Evolutionary conservation across 148 eudicot genomes (phyloP), one percentile per base, ranked within the genome.

Genomic region (Diospyros kaki): DNA sequence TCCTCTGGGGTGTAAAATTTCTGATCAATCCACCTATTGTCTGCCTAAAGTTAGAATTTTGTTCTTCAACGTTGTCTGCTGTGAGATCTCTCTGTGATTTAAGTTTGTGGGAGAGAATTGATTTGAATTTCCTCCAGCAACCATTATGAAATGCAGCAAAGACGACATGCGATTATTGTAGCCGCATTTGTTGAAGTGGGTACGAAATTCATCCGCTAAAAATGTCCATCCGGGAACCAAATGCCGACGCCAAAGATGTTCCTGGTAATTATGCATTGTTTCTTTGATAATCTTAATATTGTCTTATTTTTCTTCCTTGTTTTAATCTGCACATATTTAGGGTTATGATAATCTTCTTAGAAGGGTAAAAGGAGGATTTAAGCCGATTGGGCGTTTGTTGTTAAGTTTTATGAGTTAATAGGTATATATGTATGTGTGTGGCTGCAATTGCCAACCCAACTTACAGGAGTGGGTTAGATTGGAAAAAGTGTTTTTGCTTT

Each of bases 171-270:
- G 28, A 28, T 28, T 28, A 28, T 28, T 28, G 28, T 28, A 28
- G 28, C 28, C 28, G 28, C 28, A 28, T 28, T 28, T 28, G 28
- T 28, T 28, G 28, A 28, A 28, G 28, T 28, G 58, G 72, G 58
- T 52, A 42, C 52, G 56, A 51, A 18, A 51, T 68, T 52, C 72
- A 52, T 14, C 55, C 12, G 42, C 71, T 53, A 69, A 69, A 28
- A 69, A 28, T 69, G 72, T 69, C 72, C 17, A 6, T 13, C 58
- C 72, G 52, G 72, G 53, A 12, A 11, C 58, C 12, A 69, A 52
- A 69, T 39, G 12, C 58, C 4, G 59, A 69, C 38, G 43, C 58
- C 58, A 38, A 39, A 44, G 52, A 52, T 52, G 45, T 39, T 69
- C 52, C 72, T 51, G 72, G 72, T 69, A 69, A 51, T 69, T 69